These are phyloP conservation scores for Boletus fagicola DNA, from an alignment of 768 basidiomycete genomes.

Conservation along the genomic window DNA sequence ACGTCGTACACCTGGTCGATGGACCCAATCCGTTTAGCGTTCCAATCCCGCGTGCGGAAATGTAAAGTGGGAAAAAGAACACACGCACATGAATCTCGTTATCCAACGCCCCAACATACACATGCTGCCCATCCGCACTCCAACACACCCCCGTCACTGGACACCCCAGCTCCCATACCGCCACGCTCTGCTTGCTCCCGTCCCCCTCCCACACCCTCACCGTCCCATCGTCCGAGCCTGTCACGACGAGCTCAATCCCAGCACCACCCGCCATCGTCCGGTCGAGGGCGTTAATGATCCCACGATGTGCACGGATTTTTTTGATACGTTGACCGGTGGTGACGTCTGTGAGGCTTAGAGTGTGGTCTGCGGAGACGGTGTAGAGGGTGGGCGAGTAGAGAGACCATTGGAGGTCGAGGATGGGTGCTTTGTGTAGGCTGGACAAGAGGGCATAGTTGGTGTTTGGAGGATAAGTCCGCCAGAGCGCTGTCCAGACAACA, in stretches of 20 bases:
- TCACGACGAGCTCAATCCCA: conserved; percentile 81
- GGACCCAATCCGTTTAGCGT: neutral
- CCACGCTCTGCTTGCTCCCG: conserved; percentile 66
- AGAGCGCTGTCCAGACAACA: conserved; percentile 54
- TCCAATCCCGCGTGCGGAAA: too few species aligned
- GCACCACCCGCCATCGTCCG: conserved; percentile 81
- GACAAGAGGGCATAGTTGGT: conserved; percentile 88
- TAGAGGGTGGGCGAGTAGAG: conserved; percentile 70
- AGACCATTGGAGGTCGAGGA: conserved; percentile 91
- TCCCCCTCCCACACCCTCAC: conserved; percentile 93
- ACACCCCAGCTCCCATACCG: conserved; percentile 80
- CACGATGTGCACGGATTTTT: conserved; percentile 85
- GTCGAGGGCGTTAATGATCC: conserved; percentile 88
- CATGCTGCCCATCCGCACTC: conserved; percentile 85
- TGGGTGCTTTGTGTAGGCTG: conserved; percentile 83
- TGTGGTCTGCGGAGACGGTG: conserved; percentile 89
- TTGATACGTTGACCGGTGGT: conserved; percentile 79
- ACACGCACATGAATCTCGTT: conserved; percentile 90
- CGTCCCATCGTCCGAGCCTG: conserved; percentile 89
- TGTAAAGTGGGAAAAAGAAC: neutral
- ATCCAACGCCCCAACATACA: conserved; percentile 92
- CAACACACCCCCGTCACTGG: conserved; percentile 92
- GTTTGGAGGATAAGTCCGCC: conserved; percentile 90
- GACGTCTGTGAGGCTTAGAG: conserved; percentile 71
- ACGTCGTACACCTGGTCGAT: conserved; percentile 77